Conservation (phyloP, 2,329 filamentous ascomycete genomes). For the Cladophialophora exuberans region DNA sequence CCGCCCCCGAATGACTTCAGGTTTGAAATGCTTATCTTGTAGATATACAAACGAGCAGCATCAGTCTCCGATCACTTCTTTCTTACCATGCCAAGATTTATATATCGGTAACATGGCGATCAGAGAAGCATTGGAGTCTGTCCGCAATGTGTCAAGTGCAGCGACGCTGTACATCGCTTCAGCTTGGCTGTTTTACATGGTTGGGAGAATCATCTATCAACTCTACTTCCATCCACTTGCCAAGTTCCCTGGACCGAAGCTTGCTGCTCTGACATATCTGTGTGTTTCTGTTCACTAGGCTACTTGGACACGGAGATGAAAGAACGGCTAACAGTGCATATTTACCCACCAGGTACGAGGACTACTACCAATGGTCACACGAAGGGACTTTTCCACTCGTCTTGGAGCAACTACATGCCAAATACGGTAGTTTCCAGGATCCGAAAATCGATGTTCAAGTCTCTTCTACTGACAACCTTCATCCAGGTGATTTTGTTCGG, state of each 20-base stretch:
- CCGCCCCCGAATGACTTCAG: too few species aligned
- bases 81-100: background rate
- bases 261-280: background rate
- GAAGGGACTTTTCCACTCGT: background rate
- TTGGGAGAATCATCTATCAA: background rate
- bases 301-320: background rate
- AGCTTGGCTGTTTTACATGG: background rate
- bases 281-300: background rate
- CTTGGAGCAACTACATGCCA: background rate
- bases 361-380: background rate
- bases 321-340: background rate
- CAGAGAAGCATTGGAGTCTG: background rate
- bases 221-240: background rate
- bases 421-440: background rate
- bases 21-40: too few species aligned
- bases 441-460: background rate
- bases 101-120: background rate
- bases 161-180: background rate
- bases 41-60: too few species aligned
- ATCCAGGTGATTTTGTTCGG: background rate
- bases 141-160: background rate
- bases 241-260: background rate
- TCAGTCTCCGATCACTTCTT: too few species aligned
- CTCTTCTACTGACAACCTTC: background rate
- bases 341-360: background rate